Evolutionary conservation across 2,329 filamentous ascomycete genomes (phyloP).

Genomic region (Trichoderma breve): DNA sequence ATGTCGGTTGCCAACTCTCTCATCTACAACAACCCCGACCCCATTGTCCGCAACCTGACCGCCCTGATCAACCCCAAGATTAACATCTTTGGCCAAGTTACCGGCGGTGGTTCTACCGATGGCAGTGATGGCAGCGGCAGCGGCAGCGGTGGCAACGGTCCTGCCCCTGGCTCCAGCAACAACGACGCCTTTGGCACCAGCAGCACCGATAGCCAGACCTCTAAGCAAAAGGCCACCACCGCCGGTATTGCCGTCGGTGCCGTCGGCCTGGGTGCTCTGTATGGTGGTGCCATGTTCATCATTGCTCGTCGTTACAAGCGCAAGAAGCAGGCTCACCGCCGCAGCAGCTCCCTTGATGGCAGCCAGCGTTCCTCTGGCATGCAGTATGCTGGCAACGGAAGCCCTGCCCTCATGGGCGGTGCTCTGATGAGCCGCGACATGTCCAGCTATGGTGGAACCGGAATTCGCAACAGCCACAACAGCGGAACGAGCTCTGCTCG

Average conservation of each 20-base stretch:
- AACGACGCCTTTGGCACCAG: slow-evolving; percentile 44
- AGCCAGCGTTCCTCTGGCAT: slow-evolving; percentile 49
- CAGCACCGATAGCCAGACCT: slow-evolving; percentile 49
- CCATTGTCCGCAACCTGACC: slow-evolving; percentile 70
- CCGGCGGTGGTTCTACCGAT: slow-evolving; percentile 39
- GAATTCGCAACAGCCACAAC: slow-evolving; percentile 58
- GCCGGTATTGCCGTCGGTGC: slow-evolving; percentile 74
- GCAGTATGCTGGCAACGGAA: slow-evolving; percentile 49
- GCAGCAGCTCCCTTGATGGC: slow-evolving; percentile 68
- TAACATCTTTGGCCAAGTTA: slow-evolving; percentile 36
- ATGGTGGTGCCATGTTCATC: slow-evolving; percentile 92
- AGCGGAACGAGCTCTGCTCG: slow-evolving; percentile 60
- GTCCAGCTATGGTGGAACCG: slow-evolving; percentile 52
- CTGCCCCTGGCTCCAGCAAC: slow-evolving; percentile 16
- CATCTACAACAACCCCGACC: slow-evolving; percentile 69
- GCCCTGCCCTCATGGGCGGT: slow-evolving; percentile 68
- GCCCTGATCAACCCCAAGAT: slow-evolving; percentile 81
- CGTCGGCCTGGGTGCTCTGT: slow-evolving; percentile 76
- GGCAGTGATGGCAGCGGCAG: not conserved
- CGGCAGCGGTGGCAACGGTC: not conserved
- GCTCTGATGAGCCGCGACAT: slow-evolving; percentile 59
- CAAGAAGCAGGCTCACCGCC: slow-evolving; percentile 74
- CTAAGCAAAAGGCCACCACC: slow-evolving; percentile 61
- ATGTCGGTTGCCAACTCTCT: slow-evolving; percentile 68
- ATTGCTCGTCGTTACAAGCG: slow-evolving; percentile 87